A percentile compares a stretch with the other conserved stretches of the same genome.
These are phyloP conservation scores for Aureobasidium sp. DNA, from an alignment of 2,329 filamentous ascomycete genomes.

Conservation along the genomic window DNA sequence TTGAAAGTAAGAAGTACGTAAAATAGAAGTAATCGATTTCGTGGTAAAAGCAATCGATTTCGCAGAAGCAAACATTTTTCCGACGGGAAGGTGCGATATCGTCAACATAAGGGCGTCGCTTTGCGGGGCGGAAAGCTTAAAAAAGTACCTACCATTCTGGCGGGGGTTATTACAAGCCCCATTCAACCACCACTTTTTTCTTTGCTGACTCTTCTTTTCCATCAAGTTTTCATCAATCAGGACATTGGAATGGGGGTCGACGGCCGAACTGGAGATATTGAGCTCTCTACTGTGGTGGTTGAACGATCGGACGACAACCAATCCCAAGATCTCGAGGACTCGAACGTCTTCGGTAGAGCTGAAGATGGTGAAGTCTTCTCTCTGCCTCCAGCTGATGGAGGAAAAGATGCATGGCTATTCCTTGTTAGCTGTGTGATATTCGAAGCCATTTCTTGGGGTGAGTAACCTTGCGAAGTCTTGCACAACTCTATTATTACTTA, in stretches of 20 bases:
- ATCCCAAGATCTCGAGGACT: not conserved
- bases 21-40: too few relatives aligned
- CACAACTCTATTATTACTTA: not conserved
- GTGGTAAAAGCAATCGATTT: not conserved
- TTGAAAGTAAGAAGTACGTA: not conserved
- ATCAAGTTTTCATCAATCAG: not conserved
- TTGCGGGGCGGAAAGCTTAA: not conserved
- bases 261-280: not conserved
- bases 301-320: not conserved
- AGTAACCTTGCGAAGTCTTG: not conserved
- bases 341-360: not conserved
- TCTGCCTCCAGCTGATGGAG: conserved; percentile 43
- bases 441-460: conserved; percentile 50
- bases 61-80: not conserved
- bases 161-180: not conserved
- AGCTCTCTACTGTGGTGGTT: not conserved
- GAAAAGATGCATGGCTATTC: conserved; percentile 47
- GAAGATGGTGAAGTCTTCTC: conserved; percentile 21
- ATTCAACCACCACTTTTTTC: not conserved
- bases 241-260: not conserved
- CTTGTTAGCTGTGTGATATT: conserved; percentile 46
- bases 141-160: not conserved
- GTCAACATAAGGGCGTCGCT: not conserved
- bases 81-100: not conserved
- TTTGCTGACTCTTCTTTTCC: not conserved